Evolutionary conservation across 768 basidiomycete genomes (phyloP), one percentile per base, ranked within the genome.

Genomic region (Pleurotus pulmonarius): DNA sequence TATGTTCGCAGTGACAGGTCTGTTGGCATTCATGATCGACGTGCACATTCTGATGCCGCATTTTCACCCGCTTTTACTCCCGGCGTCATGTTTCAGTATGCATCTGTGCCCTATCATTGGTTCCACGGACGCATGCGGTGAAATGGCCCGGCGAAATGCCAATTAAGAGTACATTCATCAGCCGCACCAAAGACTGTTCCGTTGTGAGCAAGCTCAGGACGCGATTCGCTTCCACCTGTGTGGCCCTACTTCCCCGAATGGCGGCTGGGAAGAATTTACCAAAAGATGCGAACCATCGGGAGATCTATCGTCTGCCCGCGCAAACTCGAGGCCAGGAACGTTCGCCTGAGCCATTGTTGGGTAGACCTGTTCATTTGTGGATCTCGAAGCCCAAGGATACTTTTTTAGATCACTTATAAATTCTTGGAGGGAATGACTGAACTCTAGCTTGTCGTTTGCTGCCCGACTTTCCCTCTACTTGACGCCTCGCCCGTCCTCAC

Each of bases 301-400:
- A 53, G 51, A 53, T 53, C 38, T 41, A 40, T 22, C 37, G 22
- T 26, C 41, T 6, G 41, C 18, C 51, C 20, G 8, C 25, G 20
- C 15, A 26, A 6, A 49, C 51, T 53, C 51, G 51, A 53, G 39
- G 51, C 51, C 51, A 53, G 51, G 51, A 40, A 53, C 51, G 16
- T 38, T 34, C 7, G n/a, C 48, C 11, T 34, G 15, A n/a, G 15
- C 11, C 48, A 24, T 26, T 44, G 41, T 44, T 7, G 20, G 41
- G n/a, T 22, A 44, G 41, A n/a, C 8, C 48, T 16, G n/a, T 26
- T 49, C 48, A 34, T 34, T 34, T 49, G 48, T 49, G 48, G 37
- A 53, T 40, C 22, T 18, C 41, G 41, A 44, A 44, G 16, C 38
- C 20, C 38, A 20, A 24, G 37, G 3, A 7, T 22, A 39, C 11